Conservation (phyloP, 768 basidiomycete genomes). For the Chalciporus piperatus region DNA sequence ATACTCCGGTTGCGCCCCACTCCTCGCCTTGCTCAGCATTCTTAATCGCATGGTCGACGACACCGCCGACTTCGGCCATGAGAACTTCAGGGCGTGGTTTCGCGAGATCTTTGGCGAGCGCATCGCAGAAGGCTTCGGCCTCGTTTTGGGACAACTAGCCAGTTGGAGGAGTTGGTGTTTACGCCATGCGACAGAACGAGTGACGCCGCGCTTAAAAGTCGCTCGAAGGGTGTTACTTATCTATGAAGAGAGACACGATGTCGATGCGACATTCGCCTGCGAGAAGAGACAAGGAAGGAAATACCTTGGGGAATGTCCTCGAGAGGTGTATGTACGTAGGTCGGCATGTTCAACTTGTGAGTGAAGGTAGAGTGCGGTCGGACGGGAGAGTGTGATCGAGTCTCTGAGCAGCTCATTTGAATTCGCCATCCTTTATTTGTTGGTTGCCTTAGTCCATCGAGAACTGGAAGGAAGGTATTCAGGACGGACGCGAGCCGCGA, state of each 20-base stretch:
- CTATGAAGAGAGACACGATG: slow-evolving; percentile 14
- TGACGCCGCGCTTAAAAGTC: slow-evolving; percentile 50
- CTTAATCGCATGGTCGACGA: slow-evolving; percentile 42
- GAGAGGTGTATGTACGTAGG: slow-evolving; percentile 14
- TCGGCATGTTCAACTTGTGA: slow-evolving; percentile 11
- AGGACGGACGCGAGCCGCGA: too few relatives aligned
- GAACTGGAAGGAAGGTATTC: too few relatives aligned
- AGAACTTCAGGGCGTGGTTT: slow-evolving; percentile 40
- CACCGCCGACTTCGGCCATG: slow-evolving; percentile 42
- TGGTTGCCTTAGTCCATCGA: too few relatives aligned
- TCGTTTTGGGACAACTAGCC: slow-evolving; percentile 62
- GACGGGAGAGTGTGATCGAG: too few relatives aligned
- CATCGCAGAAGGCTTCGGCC: slow-evolving; percentile 46
- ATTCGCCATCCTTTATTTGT: too few relatives aligned
- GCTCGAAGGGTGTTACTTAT: slow-evolving; percentile 37
- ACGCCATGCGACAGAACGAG: slow-evolving; percentile 56
- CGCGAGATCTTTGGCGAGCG: slow-evolving; percentile 44
- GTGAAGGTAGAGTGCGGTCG: too few relatives aligned
- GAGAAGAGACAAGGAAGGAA: neutral
- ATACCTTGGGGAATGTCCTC: slow-evolving; percentile 28
- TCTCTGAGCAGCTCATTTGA: too few relatives aligned
- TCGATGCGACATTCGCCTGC: neutral
- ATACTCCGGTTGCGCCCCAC: slow-evolving; percentile 53
- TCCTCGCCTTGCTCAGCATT: slow-evolving; percentile 50
- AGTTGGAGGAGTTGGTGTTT: slow-evolving; percentile 64